Evolutionary conservation across 345 rosid species (phyloP), one percentile per base, ranked within the genome.

Genomic region (Citrus sp.): DNA sequence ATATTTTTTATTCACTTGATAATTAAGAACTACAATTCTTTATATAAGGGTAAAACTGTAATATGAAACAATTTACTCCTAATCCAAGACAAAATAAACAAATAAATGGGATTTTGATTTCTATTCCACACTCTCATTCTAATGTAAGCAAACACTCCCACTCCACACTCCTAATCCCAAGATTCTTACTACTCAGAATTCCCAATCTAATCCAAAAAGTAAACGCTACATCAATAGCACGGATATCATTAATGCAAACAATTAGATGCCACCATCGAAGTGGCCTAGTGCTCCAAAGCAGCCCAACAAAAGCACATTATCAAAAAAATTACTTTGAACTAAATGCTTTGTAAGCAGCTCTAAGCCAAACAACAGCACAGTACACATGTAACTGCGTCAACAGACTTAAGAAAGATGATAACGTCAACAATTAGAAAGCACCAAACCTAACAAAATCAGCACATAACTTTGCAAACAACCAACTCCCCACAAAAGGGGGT

Each of bases 111-210:
- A 37, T 37, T 37, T 37, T 37, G 0, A 37, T 37, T 7, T 0
- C 9, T 37, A 37, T 37, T 37, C 4, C 40, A 37, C 9, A 37
- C 40, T 7, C 40, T 7, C 9, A 37, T 37, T 37, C 40, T 7
- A 37, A 37, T 37, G 40, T 37, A 37, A 37, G 40, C 9, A 7
- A 37, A 37, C 40, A 37, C 0, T 35, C 40, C 2, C 9, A 7
- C 40, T 37, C 9, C 40, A 37, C 40, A 37, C 40, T 37, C 9
- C 40, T 37, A 1, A 37, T 37, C 40, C 2, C 40, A 37, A 37
- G 9, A 37, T 37, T 7, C 40, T 4, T 7, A 37, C 40, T 6
- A 0, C 2, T 7, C 9, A 7, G 0, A 0, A 37, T 37, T 37
- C 40, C 0, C 40, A 37, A 37, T 37, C 9, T 2, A 37, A 37